Base-by-base conservation (phyloP, 2,329 filamentous ascomycete species). In the Penicillium hordei region DNA sequence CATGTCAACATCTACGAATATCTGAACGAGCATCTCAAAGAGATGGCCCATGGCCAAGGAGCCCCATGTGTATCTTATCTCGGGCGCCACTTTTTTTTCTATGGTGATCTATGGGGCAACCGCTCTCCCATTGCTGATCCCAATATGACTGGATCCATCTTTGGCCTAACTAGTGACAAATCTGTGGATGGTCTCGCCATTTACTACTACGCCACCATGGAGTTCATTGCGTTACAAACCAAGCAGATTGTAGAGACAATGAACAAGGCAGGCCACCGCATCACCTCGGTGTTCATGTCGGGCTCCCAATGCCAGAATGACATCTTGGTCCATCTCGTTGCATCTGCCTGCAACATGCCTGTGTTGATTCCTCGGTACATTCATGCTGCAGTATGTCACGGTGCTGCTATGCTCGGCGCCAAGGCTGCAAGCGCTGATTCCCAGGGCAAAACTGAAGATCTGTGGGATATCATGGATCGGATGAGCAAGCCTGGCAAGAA, bases 401-500 rank as follows among this genome's bases (percentile, higher is more conserved):
- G 94, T n/a, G 94, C 94, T 8, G 94, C 94, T 57, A 99, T 99
- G 93, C 83, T 99, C 25, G 94, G 94, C 39, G 94, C 92, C 58
- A 97, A 97, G 78, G 94, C 94, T n/a, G 94, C 93, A 7, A 94
- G 89, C 67, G 89, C 89, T 33, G 87, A 89, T 69, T 82, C 83
- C 39, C 83, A 89, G 10, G 90, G 91, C 44, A 87, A 88, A 68
- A 93, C 90, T 0, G 93, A 97, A 79, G 85, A 89, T 40, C 80
- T 99, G 60, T 99, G 94, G 94, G 85, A 87, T 66, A 97, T 99
- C 72, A 99, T 99, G 94, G 91, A 96, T 75, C 86, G 92, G 56
- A 94, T 97, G 88, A 96, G 90, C 79, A 96, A 97, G 82, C 89
- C 91, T 9, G 94, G 93, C 33, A 90, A 88, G 68, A 85, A 92